Evolutionary conservation across 139 green algal genomes (phyloP).

Genomic region (Chlamydomonas incerta): DNA sequence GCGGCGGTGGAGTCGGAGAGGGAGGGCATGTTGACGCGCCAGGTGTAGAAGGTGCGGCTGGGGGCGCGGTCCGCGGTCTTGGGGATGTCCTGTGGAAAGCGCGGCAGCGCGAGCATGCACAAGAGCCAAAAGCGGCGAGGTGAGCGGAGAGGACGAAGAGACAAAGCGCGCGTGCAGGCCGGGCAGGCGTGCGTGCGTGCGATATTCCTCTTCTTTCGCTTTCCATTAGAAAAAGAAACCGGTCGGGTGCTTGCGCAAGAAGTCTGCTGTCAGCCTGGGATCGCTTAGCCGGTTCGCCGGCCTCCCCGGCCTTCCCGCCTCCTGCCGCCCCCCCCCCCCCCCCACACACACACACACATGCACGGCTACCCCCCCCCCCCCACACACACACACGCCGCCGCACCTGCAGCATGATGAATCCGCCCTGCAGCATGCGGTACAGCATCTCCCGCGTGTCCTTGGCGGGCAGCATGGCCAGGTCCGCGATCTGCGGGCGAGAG

Average conservation of each 20-base stretch:
- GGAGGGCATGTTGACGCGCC: constrained; percentile 56
- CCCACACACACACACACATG: neutral
- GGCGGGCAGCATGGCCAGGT: constrained; percentile 73
- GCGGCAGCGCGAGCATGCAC: no score
- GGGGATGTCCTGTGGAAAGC: constrained; percentile 83
- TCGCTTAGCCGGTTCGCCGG: no score
- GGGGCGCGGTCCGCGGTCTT: constrained; percentile 82
- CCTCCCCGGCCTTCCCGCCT: no score
- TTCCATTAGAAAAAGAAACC: no score
- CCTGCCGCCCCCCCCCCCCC: neutral
- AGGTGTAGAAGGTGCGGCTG: constrained; percentile 89
- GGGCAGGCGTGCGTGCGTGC: no score
- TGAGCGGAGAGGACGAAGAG: no score
- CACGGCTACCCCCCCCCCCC: neutral
- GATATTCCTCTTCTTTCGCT: no score
- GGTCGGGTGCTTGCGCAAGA: no score
- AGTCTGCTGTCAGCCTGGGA: no score
- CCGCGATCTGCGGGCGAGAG: constrained; percentile 48
- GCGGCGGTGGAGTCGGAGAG: constrained; percentile 47
- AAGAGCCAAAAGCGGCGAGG: no score
- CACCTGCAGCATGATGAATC: constrained; percentile 73
- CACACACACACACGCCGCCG: neutral
- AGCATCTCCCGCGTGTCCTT: constrained; percentile 84
- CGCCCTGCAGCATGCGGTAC: constrained; percentile 85
- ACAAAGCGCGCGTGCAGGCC: no score